phyloP scores from a whole-genome alignment of 2,329 filamentous ascomycete genomes.

The Sarocladium brachiariae region DNA sequence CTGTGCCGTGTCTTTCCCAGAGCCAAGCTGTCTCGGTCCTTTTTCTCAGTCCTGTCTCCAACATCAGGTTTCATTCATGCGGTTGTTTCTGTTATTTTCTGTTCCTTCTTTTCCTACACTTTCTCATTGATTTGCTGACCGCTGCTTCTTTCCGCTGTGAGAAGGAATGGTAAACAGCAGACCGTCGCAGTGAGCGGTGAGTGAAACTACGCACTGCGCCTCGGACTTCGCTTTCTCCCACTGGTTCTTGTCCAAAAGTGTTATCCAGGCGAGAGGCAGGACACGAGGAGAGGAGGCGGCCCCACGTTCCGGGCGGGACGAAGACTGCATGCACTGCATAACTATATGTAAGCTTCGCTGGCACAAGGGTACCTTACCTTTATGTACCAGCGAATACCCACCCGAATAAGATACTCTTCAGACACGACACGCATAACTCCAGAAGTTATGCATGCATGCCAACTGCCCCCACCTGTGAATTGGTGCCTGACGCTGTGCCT shows the following conservation, averaged over 20 bases:
- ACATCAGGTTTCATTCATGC: too few relatives aligned
- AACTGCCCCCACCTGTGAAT: not conserved
- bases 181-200: not conserved
- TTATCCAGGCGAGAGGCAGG: too few relatives aligned
- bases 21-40: not conserved
- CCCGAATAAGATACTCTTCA: too few relatives aligned
- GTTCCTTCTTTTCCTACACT: too few relatives aligned
- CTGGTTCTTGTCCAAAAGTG: too few relatives aligned
- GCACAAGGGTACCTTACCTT: too few relatives aligned
- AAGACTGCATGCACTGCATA: too few relatives aligned
- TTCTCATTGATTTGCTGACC: not conserved
- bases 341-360: too few relatives aligned
- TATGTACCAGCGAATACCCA: too few relatives aligned
- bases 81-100: too few relatives aligned
- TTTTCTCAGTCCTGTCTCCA: too few relatives aligned
- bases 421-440: not conserved
- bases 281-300: not conserved
- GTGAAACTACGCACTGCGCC: not conserved
- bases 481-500: slow-evolving; percentile 8
- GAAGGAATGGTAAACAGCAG: not conserved
- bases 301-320: slow-evolving; percentile 8
- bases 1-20: not conserved
- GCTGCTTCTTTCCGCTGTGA: not conserved
- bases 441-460: not conserved
- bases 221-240: not conserved